phyloP scores from a whole-genome alignment of 129 eudicot species.

The Saussurea involucrata region DNA sequence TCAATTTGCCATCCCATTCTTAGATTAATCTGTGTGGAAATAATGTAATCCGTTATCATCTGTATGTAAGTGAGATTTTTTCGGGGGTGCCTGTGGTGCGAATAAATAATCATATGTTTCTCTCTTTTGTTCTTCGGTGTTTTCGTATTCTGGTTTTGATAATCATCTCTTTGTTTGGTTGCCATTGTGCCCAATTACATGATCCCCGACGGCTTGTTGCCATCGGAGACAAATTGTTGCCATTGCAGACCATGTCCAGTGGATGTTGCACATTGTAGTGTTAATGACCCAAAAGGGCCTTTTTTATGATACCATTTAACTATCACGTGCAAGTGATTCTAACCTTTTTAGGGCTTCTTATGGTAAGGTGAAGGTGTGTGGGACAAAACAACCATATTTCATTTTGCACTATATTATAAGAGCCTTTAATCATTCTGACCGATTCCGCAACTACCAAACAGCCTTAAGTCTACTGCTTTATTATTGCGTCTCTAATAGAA shows the following conservation, averaged over 20 bases:
- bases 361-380: background rate
- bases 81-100: conserved; percentile 23
- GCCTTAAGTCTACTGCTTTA: too few relatives aligned
- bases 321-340: background rate
- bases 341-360: background rate
- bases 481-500: too few relatives aligned
- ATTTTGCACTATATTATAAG: too few relatives aligned
- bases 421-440: too few relatives aligned
- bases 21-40: conserved; percentile 32
- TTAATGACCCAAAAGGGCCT: background rate
- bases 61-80: conserved; percentile 33
- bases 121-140: background rate
- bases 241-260: background rate
- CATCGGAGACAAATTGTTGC: background rate
- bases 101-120: conserved; percentile 28
- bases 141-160: background rate
- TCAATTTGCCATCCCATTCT: conserved; percentile 23
- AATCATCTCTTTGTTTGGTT: background rate
- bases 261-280: background rate
- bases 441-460: too few relatives aligned
- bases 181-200: background rate
- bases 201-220: background rate
- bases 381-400: too few relatives aligned
- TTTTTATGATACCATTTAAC: background rate
- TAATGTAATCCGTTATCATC: conserved; percentile 30